Conservation (phyloP, 2,329 filamentous ascomycete species). For the Pseudogymnoascus sp. region DNA sequence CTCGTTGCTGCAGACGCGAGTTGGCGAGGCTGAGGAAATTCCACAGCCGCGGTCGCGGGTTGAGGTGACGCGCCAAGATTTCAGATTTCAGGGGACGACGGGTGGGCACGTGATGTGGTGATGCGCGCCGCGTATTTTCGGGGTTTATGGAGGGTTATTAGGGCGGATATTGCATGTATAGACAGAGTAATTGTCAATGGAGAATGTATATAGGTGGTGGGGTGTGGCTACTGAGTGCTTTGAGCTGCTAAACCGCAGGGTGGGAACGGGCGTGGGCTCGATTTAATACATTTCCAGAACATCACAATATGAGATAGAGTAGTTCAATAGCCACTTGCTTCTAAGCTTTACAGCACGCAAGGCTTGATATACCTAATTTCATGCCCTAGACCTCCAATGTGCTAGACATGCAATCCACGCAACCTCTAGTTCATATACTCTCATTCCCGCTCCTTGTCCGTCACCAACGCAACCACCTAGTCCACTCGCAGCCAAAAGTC, state of each 20-base stretch:
- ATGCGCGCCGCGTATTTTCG: not conserved
- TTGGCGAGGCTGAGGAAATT: conserved; percentile 2
- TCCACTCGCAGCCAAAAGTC: not conserved
- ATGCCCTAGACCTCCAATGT: not conserved
- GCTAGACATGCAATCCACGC: not conserved
- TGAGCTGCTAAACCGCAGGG: not conserved
- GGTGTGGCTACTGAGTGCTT: not conserved
- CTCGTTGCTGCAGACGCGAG: not conserved
- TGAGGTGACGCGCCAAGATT: not conserved
- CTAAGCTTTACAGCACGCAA: not conserved
- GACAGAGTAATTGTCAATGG: not conserved
- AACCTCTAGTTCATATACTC: not conserved
- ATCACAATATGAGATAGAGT: not conserved
- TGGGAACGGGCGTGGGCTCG: not conserved
- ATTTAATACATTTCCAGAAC: not conserved
- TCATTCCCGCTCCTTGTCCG: not conserved
- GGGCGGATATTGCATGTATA: not conserved
- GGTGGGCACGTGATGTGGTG: not conserved
- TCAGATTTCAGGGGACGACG: not conserved
- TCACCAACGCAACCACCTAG: not conserved
- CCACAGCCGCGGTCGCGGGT: not conserved
- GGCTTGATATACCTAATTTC: not conserved
- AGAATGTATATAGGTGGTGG: not conserved
- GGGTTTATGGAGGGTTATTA: not conserved
- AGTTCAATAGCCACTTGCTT: not conserved